Base-by-base conservation (phyloP, 441 rosid genomes). In the Adansonia grandidieri region DNA sequence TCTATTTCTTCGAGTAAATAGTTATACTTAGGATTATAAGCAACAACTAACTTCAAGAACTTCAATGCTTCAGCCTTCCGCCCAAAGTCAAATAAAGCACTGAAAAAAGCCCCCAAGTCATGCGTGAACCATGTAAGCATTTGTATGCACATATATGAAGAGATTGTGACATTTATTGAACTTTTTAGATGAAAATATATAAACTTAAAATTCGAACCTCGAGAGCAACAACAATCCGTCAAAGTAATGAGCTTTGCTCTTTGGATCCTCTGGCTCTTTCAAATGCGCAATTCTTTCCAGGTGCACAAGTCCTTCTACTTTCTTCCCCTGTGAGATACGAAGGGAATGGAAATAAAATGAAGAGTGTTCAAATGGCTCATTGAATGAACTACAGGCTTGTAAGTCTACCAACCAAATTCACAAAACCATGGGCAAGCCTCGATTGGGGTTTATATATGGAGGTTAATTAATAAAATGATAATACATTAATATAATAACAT, bases 1-100 rank as follows among this genome's bases (percentile, higher is more conserved):
- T 91, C 97, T 51, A 88, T 87, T 51, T 87, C 87, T 80, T 90
- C 89, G 73, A 96, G 78, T 22, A 89, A 65, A 61, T 87, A 83
- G 4, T 81, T 81, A 45, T 84, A 88, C 0, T 79, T 73, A 13
- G 97, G 86, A 87, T 96, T 79, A 76, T 90, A 90, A 72, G 96
- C 97, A 32, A 82, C 97, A 73, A 91, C 93, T 79, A 78, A 66
- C 32, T 90, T 88, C 77, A 91, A 81, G 80, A 87, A 83, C 78
- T 89, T 85, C n/a, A 80, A 86, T 14, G 97, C 98, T 83, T 96
- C 98, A 9, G 82, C 92, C 83, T 86, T 91, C 44, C 92, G 91
- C 72, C 93, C 94, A 71, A 81, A 83, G 6, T 85, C 87, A 62
- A 61, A 77, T 70, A 94, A 80, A 48, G 88, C 94, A 82, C 99